phyloP scores from a whole-genome alignment of 139 green algal genomes.

The Monoraphidium neglectum region DNA sequence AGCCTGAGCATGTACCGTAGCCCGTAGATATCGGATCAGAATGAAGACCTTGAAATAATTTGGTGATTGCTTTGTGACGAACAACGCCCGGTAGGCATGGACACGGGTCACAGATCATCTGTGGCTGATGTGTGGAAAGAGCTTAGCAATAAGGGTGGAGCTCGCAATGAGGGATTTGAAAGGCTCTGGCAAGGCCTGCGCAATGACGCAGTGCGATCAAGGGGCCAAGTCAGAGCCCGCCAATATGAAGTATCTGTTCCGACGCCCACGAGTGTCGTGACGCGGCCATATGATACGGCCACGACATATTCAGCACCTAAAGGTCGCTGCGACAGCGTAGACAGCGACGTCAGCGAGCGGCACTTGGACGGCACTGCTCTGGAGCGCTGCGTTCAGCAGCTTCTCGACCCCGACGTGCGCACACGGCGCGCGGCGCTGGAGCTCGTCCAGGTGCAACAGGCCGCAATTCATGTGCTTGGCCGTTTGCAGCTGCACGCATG shows the following conservation, averaged over 20 bases:
- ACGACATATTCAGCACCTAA: neutral
- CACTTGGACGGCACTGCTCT: conserved; percentile 22
- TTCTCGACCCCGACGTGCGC: conserved; percentile 1
- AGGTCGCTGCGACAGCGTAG: neutral
- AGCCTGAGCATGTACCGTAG: too few species aligned
- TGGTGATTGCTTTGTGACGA: too few species aligned
- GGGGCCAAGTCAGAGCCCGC: conserved; percentile 2
- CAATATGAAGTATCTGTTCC: conserved; percentile 12
- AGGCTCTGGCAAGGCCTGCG: conserved; percentile 32
- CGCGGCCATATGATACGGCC: neutral
- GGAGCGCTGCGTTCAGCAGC: neutral
- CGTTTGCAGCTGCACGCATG: neutral
- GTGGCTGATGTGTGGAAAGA: too few species aligned
- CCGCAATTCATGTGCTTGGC: neutral
- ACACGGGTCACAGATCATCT: too few species aligned
- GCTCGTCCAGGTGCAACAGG: conserved; percentile 26
- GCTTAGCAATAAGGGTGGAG: too few species aligned
- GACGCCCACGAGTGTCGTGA: neutral
- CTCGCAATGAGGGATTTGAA: conserved; percentile 4
- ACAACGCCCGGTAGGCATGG: too few species aligned
- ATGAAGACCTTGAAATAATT: too few species aligned
- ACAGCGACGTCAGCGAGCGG: neutral
- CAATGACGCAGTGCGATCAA: conserved; percentile 2
- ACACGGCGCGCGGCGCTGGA: conserved; percentile 27
- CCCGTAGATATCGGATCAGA: too few species aligned